These are phyloP conservation scores for Litsea cubeba DNA, from an alignment of 164 flowering plant species.

Conservation along the genomic window DNA sequence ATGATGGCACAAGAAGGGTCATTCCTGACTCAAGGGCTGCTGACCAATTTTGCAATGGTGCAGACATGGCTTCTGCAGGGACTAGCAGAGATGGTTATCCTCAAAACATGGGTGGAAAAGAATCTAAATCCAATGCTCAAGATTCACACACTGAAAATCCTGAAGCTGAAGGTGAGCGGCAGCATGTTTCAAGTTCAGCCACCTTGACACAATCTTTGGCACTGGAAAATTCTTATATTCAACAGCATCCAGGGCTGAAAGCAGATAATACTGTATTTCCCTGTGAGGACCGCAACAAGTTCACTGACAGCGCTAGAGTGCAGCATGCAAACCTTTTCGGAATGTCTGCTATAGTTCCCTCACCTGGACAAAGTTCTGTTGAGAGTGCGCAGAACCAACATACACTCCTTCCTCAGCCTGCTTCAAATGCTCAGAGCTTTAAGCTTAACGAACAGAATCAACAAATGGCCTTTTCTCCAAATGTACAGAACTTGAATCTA, in stretches of 20 bases:
- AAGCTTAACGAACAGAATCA: background rate
- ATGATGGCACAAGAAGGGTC: background rate
- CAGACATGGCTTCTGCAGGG: conserved; percentile 8
- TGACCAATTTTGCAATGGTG: conserved; percentile 19
- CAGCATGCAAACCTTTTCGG: too few relatives aligned
- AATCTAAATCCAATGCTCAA: conserved; percentile 14
- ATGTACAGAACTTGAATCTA: too few relatives aligned
- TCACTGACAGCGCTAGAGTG: too few relatives aligned
- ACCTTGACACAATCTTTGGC: too few relatives aligned
- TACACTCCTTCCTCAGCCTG: too few relatives aligned
- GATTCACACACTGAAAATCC: conserved; percentile 7
- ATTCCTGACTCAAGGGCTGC: conserved; percentile 5
- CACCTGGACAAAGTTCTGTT: too few relatives aligned
- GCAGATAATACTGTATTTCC: conserved; percentile 5
- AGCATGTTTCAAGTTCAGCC: too few relatives aligned
- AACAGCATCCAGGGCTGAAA: background rate
- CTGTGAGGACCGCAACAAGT: background rate
- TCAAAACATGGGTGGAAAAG: conserved; percentile 4
- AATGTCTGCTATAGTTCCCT: too few relatives aligned
- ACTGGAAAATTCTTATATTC: too few relatives aligned
- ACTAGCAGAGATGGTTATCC: background rate
- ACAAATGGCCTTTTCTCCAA: too few relatives aligned
- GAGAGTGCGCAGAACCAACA: too few relatives aligned
- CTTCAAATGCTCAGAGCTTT: too few relatives aligned
- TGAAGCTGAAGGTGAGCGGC: conserved; percentile 15